phyloP scores from a whole-genome alignment of 2,329 filamentous ascomycete genomes.

The Apiospora rasikravindrae region DNA sequence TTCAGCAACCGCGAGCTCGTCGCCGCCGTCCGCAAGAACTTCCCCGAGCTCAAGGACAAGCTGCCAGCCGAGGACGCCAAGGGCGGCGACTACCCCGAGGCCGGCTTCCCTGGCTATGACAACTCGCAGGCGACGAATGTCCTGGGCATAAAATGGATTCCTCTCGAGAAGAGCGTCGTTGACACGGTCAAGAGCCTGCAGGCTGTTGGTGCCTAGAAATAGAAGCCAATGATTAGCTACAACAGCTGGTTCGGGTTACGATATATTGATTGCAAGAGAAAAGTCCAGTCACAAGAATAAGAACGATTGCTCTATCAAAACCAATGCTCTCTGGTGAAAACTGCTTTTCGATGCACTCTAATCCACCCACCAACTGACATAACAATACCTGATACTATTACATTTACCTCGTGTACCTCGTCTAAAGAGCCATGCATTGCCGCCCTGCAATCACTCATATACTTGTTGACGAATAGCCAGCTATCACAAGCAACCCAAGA shows the following conservation, averaged over 20 bases:
- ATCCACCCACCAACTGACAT: not conserved
- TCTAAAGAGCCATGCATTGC: not conserved
- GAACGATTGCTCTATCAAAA: not conserved
- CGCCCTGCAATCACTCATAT: no score
- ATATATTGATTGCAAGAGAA: not conserved
- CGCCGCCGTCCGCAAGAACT: constrained; percentile 49
- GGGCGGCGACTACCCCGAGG: constrained; percentile 49
- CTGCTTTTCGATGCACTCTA: not conserved
- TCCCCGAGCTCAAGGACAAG: constrained; percentile 55
- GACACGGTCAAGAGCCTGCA: constrained; percentile 71
- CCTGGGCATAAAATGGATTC: constrained; percentile 66
- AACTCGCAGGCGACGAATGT: constrained; percentile 63
- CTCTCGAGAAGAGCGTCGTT: constrained; percentile 64
- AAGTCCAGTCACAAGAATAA: not conserved
- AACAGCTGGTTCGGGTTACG: not conserved
- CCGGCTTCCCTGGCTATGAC: constrained; percentile 58
- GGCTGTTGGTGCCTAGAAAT: constrained; percentile 39
- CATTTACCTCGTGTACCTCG: constrained; percentile 11
- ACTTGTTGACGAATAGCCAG: constrained; percentile 1
- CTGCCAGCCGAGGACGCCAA: constrained; percentile 51
- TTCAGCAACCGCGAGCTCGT: constrained; percentile 54
- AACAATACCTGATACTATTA: constrained; percentile 1
- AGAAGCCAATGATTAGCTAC: not conserved
- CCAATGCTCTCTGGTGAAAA: not conserved
- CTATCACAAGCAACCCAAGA: not conserved